Conservation (phyloP, 2,329 filamentous ascomycete species). For the Reticulascus tulasneorum region DNA sequence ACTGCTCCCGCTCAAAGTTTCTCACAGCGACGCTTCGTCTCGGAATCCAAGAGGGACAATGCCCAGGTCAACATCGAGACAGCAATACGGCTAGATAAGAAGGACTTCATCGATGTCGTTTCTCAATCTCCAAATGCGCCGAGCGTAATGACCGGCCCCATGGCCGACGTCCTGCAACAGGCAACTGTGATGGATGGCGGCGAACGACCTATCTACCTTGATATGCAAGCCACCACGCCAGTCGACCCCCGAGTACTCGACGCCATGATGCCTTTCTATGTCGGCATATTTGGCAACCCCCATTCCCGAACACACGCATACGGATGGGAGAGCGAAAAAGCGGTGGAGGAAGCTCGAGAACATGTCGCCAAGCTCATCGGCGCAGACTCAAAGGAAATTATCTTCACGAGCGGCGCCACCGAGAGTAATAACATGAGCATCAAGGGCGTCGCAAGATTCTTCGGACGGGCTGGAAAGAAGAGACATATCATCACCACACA, state of each 20-base stretch:
- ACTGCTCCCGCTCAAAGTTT: constrained; percentile 21
- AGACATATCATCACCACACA: constrained; percentile 97
- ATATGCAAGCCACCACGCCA: constrained; percentile 97
- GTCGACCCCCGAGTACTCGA: constrained; percentile 92
- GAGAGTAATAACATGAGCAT: constrained; percentile 99
- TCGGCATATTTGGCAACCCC: constrained; percentile 91
- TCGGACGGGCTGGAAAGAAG: constrained; percentile 90
- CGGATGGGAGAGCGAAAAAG: constrained; percentile 96
- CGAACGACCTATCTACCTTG: constrained; percentile 90
- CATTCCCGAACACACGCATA: constrained; percentile 97
- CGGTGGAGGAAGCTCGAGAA: constrained; percentile 78
- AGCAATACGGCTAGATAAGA: constrained; percentile 81
- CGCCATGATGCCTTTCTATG: constrained; percentile 92
- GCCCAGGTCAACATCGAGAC: constrained; percentile 80
- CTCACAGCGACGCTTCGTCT: constrained; percentile 66
- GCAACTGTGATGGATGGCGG: constrained; percentile 92
- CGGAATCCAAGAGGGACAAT: constrained; percentile 73
- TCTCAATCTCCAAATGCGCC: constrained; percentile 37
- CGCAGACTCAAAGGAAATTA: constrained; percentile 95
- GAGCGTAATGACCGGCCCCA: constrained; percentile 74
- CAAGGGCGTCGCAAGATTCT: constrained; percentile 95
- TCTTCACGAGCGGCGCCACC: constrained; percentile 96
- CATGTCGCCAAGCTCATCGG: constrained; percentile 85
- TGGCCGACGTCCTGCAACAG: constrained; percentile 83
- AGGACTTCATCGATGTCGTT: constrained; percentile 67